Percentiles rank a stretch among this genome's conserved stretches.
Conservation (phyloP, 2,329 filamentous ascomycete genomes). For the Nothopassalora personata region DNA sequence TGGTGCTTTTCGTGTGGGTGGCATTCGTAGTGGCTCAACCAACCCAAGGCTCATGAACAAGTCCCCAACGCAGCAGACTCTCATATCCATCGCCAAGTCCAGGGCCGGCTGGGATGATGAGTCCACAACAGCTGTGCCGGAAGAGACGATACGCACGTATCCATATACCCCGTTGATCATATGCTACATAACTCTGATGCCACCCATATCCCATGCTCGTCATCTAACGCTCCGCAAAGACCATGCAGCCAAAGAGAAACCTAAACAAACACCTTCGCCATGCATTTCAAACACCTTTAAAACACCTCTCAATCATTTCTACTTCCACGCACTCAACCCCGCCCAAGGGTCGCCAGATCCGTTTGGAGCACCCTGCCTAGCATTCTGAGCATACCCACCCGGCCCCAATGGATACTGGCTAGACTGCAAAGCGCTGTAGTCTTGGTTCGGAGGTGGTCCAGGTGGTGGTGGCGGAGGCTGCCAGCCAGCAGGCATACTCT, state of each 20-base stretch:
- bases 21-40: neutral
- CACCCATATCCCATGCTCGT: neutral
- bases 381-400: constrained; percentile 51
- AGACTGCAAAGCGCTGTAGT: constrained; percentile 43
- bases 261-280: neutral
- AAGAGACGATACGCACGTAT: neutral
- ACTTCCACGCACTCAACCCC: constrained; percentile 66
- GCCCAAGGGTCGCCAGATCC: constrained; percentile 60
- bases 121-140: neutral
- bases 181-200: neutral
- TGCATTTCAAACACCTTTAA: neutral
- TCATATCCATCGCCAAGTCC: no score
- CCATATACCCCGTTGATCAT: neutral
- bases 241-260: neutral
- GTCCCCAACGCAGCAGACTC: no score
- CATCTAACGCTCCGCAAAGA: neutral
- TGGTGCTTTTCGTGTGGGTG: neutral
- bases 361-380: constrained; percentile 39
- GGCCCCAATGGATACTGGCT: constrained; percentile 44
- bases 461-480: constrained; percentile 63
- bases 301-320: constrained; percentile 5
- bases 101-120: no score
- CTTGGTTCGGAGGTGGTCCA: constrained; percentile 52
- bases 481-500: constrained; percentile 56
- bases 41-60: no score